These are phyloP conservation scores for Phytophthora ohioensis DNA, from an alignment of 352 stramenopile genomes.

Conservation along the genomic window DNA sequence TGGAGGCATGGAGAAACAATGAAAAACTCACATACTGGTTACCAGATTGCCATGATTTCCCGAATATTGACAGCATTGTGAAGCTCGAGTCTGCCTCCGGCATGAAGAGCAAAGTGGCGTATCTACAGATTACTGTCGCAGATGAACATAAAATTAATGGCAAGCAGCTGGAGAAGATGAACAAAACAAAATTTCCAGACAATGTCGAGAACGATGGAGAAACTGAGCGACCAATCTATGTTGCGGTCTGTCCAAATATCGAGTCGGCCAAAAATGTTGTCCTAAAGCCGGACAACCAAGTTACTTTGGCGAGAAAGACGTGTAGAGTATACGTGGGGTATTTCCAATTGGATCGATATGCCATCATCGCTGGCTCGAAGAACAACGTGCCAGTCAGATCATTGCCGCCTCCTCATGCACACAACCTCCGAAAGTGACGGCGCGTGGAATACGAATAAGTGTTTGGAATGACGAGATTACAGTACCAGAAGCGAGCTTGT, in stretches of 20 bases:
- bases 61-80: conserved; percentile 35
- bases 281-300: not conserved
- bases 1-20: conserved; percentile 22
- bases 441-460: conserved; percentile 3
- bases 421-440: conserved; percentile 15
- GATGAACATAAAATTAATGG: not conserved
- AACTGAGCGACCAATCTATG: not conserved
- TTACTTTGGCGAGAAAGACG: no score
- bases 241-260: not conserved
- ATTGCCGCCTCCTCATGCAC: not conserved
- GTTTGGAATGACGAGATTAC: no score
- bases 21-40: conserved; percentile 28
- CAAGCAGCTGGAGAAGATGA: not conserved
- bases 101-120: conserved; percentile 21
- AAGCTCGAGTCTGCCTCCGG: conserved; percentile 15
- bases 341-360: no score
- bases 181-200: not conserved
- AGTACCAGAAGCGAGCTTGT: no score
- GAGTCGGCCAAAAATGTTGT: not conserved
- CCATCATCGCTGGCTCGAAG: not conserved
- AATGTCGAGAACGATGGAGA: not conserved
- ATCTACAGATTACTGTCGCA: conserved; percentile 10
- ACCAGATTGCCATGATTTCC: conserved; percentile 29
- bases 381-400: conserved; percentile 6
- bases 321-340: no score